phyloP scores from a whole-genome alignment of 495 filamentous ascomycete species.

The Diplogelasinospora grovesii region DNA sequence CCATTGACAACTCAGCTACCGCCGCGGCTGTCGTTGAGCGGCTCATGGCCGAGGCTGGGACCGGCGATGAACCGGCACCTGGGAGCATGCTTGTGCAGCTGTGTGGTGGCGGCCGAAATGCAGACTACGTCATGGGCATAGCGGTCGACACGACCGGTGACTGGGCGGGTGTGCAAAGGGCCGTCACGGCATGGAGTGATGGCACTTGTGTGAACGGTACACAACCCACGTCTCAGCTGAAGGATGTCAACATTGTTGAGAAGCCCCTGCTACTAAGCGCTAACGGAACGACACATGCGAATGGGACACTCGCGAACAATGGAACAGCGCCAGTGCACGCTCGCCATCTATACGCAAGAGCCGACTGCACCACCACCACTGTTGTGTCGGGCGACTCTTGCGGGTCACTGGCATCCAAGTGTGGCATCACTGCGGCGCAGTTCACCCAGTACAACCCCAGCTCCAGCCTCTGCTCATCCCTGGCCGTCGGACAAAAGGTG shows the following conservation, averaged over 20 bases:
- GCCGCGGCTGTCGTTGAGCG: background rate
- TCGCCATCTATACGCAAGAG: too few species aligned
- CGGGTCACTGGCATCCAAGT: conserved; percentile 26
- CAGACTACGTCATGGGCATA: background rate
- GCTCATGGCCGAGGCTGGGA: background rate
- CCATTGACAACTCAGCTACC: background rate
- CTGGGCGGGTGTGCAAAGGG: background rate
- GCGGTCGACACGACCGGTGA: background rate
- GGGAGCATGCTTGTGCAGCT: background rate
- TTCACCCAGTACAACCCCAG: conserved; percentile 33
- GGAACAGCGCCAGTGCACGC: too few species aligned
- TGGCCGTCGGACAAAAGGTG: conserved; percentile 29
- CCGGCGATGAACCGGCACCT: too few species aligned
- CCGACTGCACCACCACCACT: conserved; percentile 18
- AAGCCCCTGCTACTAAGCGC: too few species aligned
- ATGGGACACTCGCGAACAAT: too few species aligned
- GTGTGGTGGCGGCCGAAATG: background rate
- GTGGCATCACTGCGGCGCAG: conserved; percentile 29
- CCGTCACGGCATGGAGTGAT: background rate
- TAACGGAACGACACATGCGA: too few species aligned
- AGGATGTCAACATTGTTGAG: too few species aligned
- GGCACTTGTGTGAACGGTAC: too few species aligned
- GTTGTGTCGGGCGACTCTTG: conserved; percentile 29
- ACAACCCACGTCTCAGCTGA: too few species aligned
- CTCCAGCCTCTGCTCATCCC: conserved; percentile 24